phyloP scores from a whole-genome alignment of 768 basidiomycete genomes.

The Tylopilus sp. region DNA sequence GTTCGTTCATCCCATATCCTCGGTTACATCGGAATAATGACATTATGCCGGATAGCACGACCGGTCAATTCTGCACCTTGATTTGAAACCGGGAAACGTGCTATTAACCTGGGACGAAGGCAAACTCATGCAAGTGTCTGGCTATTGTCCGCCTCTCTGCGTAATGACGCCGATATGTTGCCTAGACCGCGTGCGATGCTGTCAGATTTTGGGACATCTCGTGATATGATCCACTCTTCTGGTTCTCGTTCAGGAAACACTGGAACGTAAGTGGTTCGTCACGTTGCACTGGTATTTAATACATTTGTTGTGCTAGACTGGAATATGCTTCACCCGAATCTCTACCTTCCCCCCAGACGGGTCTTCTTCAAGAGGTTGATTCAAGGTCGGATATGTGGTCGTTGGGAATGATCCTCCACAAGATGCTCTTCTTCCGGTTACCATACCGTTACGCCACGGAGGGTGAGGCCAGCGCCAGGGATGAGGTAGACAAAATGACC shows the following conservation, averaged over 20 bases:
- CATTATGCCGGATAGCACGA: slow-evolving; percentile 51
- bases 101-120: slow-evolving; percentile 90
- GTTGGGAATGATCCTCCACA: slow-evolving; percentile 93
- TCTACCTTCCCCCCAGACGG: slow-evolving; percentile 62
- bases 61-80: slow-evolving; percentile 85
- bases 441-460: slow-evolving; percentile 76
- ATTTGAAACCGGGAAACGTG: slow-evolving; percentile 93
- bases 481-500: slow-evolving; percentile 63
- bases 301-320: slow-evolving; percentile 41
- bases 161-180: neutral
- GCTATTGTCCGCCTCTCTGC: neutral
- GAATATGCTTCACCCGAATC: slow-evolving; percentile 92
- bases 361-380: slow-evolving; percentile 65
- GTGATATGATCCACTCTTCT: slow-evolving; percentile 77
- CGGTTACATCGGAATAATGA: slow-evolving; percentile 3
- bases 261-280: slow-evolving; percentile 66
- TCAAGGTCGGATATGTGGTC: slow-evolving; percentile 98
- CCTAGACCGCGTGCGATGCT: slow-evolving; percentile 88
- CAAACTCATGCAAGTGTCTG: slow-evolving; percentile 58
- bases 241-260: slow-evolving; percentile 85
- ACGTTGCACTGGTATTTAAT: neutral
- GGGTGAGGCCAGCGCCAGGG: slow-evolving; percentile 47
- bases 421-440: slow-evolving; percentile 85
- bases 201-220: slow-evolving; percentile 92
- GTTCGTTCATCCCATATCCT: slow-evolving; percentile 41